These are phyloP conservation scores for Saccharomyces mikatae DNA, from an alignment of 805 yeast species.

Conservation along the genomic window DNA sequence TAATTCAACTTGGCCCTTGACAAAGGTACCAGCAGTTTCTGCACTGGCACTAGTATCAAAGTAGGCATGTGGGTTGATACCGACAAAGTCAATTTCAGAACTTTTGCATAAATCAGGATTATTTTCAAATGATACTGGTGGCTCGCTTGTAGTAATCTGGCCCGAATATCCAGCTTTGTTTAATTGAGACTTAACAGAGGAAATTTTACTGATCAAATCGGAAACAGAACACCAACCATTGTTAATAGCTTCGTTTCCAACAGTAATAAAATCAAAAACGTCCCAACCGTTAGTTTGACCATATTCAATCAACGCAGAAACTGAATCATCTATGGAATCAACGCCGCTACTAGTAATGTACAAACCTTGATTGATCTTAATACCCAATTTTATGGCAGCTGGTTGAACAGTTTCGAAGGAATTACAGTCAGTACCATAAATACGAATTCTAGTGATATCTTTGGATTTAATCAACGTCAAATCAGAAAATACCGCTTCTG, in stretches of 20 bases:
- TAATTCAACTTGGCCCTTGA: slow-evolving; percentile 51
- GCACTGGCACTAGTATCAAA: slow-evolving; percentile 62
- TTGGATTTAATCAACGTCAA: slow-evolving; percentile 47
- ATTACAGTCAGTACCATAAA: slow-evolving; percentile 84
- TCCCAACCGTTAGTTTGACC: slow-evolving; percentile 57
- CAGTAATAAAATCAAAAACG: slow-evolving; percentile 64
- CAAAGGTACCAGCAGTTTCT: slow-evolving; percentile 60
- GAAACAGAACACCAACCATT: slow-evolving; percentile 51
- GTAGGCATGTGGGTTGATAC: slow-evolving; percentile 81
- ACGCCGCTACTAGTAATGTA: slow-evolving; percentile 65
- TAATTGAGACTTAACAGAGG: slow-evolving; percentile 52
- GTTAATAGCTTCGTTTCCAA: slow-evolving; percentile 84
- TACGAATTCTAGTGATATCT: slow-evolving; percentile 60
- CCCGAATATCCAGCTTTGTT: slow-evolving; percentile 70
- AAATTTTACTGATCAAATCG: slow-evolving; percentile 58
- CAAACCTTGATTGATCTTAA: slow-evolving; percentile 77
- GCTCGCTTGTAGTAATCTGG: slow-evolving; percentile 75
- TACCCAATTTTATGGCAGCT: slow-evolving; percentile 47
- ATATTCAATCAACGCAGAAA: slow-evolving; percentile 44
- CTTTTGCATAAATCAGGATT: slow-evolving; percentile 61
- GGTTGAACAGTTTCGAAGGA: slow-evolving; percentile 60
- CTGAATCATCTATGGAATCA: slow-evolving; percentile 57
- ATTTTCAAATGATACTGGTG: slow-evolving; percentile 63
- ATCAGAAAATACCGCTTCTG: slow-evolving; percentile 48
- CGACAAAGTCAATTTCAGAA: slow-evolving; percentile 72